Evolutionary conservation across 768 basidiomycete species (phyloP).

Genomic region (Rhodotorula diobovata): DNA sequence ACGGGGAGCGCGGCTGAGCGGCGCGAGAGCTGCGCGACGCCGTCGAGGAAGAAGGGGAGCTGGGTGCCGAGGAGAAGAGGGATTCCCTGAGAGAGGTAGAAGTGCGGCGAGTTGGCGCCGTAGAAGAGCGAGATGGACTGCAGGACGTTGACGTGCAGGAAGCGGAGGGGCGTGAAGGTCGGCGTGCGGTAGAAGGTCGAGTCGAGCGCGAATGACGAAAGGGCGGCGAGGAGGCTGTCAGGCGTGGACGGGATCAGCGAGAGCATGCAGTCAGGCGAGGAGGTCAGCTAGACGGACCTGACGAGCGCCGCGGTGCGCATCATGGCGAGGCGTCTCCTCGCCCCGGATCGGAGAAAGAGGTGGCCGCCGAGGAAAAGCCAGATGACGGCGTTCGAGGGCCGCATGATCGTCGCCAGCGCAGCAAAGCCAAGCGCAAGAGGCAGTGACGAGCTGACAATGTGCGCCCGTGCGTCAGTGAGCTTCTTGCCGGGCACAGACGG

Average conservation of each 20-base stretch:
- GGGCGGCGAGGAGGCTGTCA: conserved; percentile 5
- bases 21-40: conserved; percentile 43
- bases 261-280: background rate
- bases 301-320: background rate
- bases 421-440: conserved; percentile 57
- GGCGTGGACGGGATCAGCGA: background rate
- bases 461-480: too few species aligned
- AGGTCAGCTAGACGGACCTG: background rate
- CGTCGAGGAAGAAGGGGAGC: conserved; percentile 68
- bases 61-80: conserved; percentile 72
- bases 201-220: conserved; percentile 55
- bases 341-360: background rate
- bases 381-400: conserved; percentile 83
- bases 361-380: conserved; percentile 66
- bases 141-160: conserved; percentile 75
- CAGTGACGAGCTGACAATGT: background rate
- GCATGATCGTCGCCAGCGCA: conserved; percentile 69
- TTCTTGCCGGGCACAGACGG: too few species aligned
- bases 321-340: background rate
- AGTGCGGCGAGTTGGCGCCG: conserved; percentile 78
- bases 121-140: conserved; percentile 81
- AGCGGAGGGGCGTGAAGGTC: conserved; percentile 73
- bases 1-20: conserved; percentile 42
- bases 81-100: conserved; percentile 77
- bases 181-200: conserved; percentile 62